These are phyloP conservation scores for Massarina eburnea DNA, from an alignment of 2,329 filamentous ascomycete genomes.

Conservation along the genomic window DNA sequence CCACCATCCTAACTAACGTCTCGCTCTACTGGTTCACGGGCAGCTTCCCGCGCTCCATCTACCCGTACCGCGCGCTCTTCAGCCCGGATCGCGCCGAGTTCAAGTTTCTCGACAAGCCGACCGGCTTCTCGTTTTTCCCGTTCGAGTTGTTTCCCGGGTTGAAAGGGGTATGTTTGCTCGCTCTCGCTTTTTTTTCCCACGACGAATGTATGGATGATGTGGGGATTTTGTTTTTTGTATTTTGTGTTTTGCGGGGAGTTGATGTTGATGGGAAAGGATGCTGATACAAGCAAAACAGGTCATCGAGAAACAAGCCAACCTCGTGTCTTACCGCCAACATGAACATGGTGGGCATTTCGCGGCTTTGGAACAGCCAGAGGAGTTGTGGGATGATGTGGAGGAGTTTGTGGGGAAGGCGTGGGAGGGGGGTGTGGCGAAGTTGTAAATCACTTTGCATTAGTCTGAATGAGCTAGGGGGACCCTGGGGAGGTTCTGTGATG, in stretches of 20 bases:
- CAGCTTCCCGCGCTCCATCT: constrained; percentile 52
- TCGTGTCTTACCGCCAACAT: constrained; percentile 45
- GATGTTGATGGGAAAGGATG: neutral
- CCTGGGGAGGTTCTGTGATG: too few relatives aligned
- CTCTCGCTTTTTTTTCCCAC: neutral
- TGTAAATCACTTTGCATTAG: too few relatives aligned
- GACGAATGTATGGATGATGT: too few relatives aligned
- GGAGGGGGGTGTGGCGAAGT: too few relatives aligned
- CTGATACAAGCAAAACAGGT: too few relatives aligned
- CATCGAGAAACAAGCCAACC: constrained; percentile 40
- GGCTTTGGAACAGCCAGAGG: constrained; percentile 48
- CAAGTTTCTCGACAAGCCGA: constrained; percentile 37
- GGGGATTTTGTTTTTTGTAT: too few relatives aligned
- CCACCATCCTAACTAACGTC: constrained; percentile 54
- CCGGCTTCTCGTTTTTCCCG: constrained; percentile 49
- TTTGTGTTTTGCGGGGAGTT: neutral
- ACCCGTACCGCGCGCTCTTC: constrained; percentile 48
- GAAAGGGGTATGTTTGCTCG: constrained; percentile 15
- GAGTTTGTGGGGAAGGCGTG: constrained; percentile 46
- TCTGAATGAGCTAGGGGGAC: too few relatives aligned
- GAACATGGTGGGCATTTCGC: constrained; percentile 59
- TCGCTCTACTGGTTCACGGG: constrained; percentile 61
- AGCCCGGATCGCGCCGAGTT: constrained; percentile 9
- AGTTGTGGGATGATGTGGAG: constrained; percentile 49
- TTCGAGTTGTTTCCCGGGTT: constrained; percentile 46